Conservation (phyloP, 805 yeast species). For the Starmerella stellata region DNA sequence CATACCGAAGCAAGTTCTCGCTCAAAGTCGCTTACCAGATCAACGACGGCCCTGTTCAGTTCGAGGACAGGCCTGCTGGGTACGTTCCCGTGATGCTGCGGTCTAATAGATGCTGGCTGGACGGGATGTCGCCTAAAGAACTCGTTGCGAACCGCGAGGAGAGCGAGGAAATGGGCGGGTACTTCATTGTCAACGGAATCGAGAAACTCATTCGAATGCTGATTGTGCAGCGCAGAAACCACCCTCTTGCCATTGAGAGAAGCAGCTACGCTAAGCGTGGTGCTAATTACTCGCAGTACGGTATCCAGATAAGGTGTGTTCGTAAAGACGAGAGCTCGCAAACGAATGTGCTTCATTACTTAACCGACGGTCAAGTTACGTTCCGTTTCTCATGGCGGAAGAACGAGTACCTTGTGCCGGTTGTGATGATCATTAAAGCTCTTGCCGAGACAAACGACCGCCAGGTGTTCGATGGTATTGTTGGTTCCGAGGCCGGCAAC, state of each 20-base stretch:
- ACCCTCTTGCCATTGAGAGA: slow-evolving; percentile 93
- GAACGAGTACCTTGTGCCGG: slow-evolving; percentile 88
- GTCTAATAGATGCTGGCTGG: slow-evolving; percentile 80
- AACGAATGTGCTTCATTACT: slow-evolving; percentile 89
- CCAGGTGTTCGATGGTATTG: slow-evolving; percentile 89
- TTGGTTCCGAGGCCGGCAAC: slow-evolving; percentile 70
- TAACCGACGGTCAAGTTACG: slow-evolving; percentile 88
- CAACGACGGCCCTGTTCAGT: slow-evolving; percentile 66
- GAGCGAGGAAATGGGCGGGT: slow-evolving; percentile 91
- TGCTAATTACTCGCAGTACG: slow-evolving; percentile 66
- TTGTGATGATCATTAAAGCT: slow-evolving; percentile 79
- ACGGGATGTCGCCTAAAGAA: slow-evolving; percentile 64
- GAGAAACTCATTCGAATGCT: slow-evolving; percentile 93
- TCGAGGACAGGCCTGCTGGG: slow-evolving; percentile 79
- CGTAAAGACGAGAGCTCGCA: slow-evolving; percentile 96
- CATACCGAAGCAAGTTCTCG: slow-evolving; percentile 63
- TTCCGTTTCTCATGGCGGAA: slow-evolving; percentile 95
- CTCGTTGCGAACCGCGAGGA: slow-evolving; percentile 70
- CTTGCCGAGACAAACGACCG: slow-evolving; percentile 78
- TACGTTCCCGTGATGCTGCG: slow-evolving; percentile 79
- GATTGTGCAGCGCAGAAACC: slow-evolving; percentile 93
- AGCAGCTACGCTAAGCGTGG: slow-evolving; percentile 92
- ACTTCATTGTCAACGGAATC: slow-evolving; percentile 81
- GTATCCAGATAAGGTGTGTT: slow-evolving; percentile 85
- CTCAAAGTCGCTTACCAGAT: slow-evolving; percentile 71